Conservation (phyloP, 495 filamentous ascomycete genomes). For the Penicillium taxi region DNA sequence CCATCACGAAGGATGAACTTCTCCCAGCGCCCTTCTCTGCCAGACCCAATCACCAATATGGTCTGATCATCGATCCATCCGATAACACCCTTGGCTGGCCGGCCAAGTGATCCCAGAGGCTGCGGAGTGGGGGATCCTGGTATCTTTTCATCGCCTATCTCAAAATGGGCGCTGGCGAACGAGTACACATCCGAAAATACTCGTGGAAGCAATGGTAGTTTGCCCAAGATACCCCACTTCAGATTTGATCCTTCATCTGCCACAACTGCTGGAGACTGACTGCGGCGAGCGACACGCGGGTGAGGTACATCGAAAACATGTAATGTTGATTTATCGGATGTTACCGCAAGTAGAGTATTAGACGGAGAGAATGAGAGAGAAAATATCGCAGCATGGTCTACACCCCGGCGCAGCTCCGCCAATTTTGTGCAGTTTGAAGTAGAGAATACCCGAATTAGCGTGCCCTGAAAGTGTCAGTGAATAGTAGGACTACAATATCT, state of each 20-base stretch:
- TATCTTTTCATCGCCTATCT: conserved; percentile 62
- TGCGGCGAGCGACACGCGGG: conserved; percentile 26
- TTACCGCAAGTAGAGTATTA: conserved; percentile 71
- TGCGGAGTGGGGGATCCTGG: conserved; percentile 34
- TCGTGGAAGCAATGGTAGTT: conserved; percentile 68
- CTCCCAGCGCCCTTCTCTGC: conserved; percentile 76
- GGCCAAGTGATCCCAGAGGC: conserved; percentile 39
- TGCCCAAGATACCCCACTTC: conserved; percentile 75
- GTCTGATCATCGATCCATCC: conserved; percentile 66
- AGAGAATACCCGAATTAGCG: conserved; percentile 75
- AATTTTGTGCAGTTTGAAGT: conserved; percentile 69
- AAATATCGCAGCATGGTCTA: conserved; percentile 81
- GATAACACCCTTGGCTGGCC: conserved; percentile 65
- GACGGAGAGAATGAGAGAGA: conserved; percentile 80
- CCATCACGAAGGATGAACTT: conserved; percentile 61
- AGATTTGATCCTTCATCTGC: conserved; percentile 46
- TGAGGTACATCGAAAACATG: conserved; percentile 79
- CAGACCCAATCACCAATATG: conserved; percentile 71
- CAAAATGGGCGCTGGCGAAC: conserved; percentile 64
- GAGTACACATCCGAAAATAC: conserved; percentile 83
- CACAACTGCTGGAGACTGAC: conserved; percentile 25
- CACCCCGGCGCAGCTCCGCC: conserved; percentile 76
- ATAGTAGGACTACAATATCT: background rate
- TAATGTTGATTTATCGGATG: conserved; percentile 93
- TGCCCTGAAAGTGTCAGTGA: conserved; percentile 50